Evolutionary conservation across 139 green algal genomes (phyloP), one percentile per base, ranked within the genome.

Genomic region (Volvox reticuliferus): DNA sequence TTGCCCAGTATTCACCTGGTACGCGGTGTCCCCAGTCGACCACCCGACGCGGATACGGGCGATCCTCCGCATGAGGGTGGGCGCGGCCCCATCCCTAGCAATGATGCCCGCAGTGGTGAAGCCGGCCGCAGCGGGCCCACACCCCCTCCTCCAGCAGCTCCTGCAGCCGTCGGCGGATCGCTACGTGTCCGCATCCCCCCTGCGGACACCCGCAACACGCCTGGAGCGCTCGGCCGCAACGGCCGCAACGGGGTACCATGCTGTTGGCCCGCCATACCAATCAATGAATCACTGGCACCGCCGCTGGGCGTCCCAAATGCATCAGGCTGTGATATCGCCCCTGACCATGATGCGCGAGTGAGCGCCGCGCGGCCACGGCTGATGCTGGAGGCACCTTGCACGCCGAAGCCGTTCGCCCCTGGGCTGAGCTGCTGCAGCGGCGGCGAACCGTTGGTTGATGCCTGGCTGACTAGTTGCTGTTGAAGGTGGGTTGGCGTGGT

Each of bases 321-420:
- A n/a, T 79, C 37, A 28, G 16, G 21, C 17, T 24, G 30, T n/a
- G 32, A 68, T 9, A 67, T 77, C 26, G 16, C 37, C 9, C 84
- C 84, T 9, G 84, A 89, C 84, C 84, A 89, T 20, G 84, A 89
- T 0, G 84, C 84, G 28, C 84, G 84, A 1, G 84, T 50, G 0
- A 28, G n/a, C 26, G 13, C 24, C 24, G 35, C 3, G 6, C 71
- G 71, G 71, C 71, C 71, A 30, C 71, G 21, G 65, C 6, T 28
- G 65, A 24, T 5, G 65, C 65, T 12, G 6, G 65, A 30, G 65
- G 2, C 12, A 73, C 71, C 21, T 79, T 79, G 71, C 2, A 1
- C 17, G 24, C 24, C 1, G 28, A 20, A 30, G 26, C 71, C 26
- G 2, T 79, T 26, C 22, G 67, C 67, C 22, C 67, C 71, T 30